Conservation (phyloP, 495 filamentous ascomycete genomes). For the Aspergillus funiculosus region DNA sequence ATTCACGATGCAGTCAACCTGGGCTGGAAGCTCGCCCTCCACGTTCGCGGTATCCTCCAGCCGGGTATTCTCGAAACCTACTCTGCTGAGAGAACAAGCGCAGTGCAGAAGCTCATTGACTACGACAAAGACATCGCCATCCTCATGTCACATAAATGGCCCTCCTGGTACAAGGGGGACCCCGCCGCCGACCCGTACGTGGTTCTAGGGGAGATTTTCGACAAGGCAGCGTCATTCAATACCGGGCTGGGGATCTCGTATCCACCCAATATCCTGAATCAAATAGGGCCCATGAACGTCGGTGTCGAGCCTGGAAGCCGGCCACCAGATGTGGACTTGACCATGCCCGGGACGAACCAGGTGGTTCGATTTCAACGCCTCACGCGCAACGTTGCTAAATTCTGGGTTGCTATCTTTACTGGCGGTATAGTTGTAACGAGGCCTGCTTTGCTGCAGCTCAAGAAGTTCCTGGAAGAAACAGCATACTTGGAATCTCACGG, state of each 20-base stretch:
- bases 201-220: conserved; percentile 8
- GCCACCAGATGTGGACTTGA: too few relatives aligned
- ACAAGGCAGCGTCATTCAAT: conserved; percentile 9
- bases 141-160: conserved; percentile 12
- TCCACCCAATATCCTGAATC: conserved; percentile 3
- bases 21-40: conserved; percentile 42
- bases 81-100: conserved; percentile 32
- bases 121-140: conserved; percentile 38
- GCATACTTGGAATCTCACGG: background rate
- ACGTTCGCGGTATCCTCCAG: conserved; percentile 28
- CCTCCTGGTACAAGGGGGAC: conserved; percentile 3
- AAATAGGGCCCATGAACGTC: too few relatives aligned
- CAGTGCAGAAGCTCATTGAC: conserved; percentile 41
- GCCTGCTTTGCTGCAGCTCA: too few relatives aligned
- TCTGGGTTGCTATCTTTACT: conserved; percentile 2
- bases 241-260: conserved; percentile 12
- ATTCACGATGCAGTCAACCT: conserved; percentile 47
- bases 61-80: conserved; percentile 38
- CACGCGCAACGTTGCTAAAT: background rate
- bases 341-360: conserved; percentile 7
- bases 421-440: too few relatives aligned
- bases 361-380: conserved; percentile 3
- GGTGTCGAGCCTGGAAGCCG: conserved; percentile 1
- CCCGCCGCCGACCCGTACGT: conserved; percentile 1
- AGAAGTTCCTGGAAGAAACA: background rate